Conservation (phyloP, 208 protist species). For the Trypanosoma avium region DNA sequence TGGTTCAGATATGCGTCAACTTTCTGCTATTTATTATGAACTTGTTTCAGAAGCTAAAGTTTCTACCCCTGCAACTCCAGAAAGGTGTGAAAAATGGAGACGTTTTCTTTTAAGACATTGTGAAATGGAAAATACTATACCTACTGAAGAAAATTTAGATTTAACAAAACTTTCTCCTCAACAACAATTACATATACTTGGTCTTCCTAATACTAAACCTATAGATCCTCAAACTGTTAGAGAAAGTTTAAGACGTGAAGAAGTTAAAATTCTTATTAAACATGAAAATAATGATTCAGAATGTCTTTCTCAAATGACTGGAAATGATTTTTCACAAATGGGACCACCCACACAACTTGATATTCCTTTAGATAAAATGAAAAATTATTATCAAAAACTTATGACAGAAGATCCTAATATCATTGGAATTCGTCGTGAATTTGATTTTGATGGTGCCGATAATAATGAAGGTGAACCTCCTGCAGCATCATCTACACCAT, state of each 20-base stretch:
- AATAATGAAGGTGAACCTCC: conserved; percentile 11
- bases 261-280: conserved; percentile 70
- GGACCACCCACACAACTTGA: conserved; percentile 12
- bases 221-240: conserved; percentile 60
- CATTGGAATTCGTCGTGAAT: conserved; percentile 59
- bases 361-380: conserved; percentile 34
- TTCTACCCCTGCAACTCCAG: conserved; percentile 63
- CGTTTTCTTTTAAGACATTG: conserved; percentile 75
- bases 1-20: conserved; percentile 64
- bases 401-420: conserved; percentile 69
- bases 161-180: conserved; percentile 51
- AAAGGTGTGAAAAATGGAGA: conserved; percentile 79
- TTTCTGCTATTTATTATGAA: conserved; percentile 83
- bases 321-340: not conserved
- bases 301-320: not conserved
- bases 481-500: not conserved
- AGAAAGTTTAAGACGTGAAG: conserved; percentile 70
- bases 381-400: conserved; percentile 50
- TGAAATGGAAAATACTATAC: conserved; percentile 59
- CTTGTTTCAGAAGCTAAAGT: conserved; percentile 84
- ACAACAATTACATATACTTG: conserved; percentile 81
- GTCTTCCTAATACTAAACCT: conserved; percentile 73
- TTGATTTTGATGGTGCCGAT: conserved; percentile 45
- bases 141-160: conserved; percentile 60
- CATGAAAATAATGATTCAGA: conserved; percentile 27